Base-by-base conservation (phyloP, 768 basidiomycete genomes). In the Galerina sulciceps region DNA sequence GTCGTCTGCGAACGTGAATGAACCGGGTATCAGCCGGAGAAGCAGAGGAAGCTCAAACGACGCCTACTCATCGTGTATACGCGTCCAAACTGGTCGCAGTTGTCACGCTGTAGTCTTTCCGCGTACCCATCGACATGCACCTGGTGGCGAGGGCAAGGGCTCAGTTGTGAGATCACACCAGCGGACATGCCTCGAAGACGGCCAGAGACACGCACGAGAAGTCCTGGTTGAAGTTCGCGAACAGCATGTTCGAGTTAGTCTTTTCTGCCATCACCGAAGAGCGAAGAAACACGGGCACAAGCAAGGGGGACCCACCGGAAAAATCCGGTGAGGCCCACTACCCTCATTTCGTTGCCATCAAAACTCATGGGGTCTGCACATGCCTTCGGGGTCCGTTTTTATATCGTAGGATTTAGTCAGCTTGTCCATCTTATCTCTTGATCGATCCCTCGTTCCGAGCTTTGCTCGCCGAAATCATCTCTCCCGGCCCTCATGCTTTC, bases 221-320 rank as follows among this genome's bases (percentile, higher is more conserved):
- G 72, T 99, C 96, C 69, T 99, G 96, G 75, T 99, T 99, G 81
- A 98, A 98, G 77, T 95, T 96, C 47, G 93, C 93, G 65, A 93
- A 94, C 42, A 94, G 78, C 88, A 85, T 80, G 63, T 80, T 80
- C 45, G 73, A 67, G 65, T 79, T 78, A 23, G 75, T 74, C 53
- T 71, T 71, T 64, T 78, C 76, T 37, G 73, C 75, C 79, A 80
- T 79, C 11, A 14, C 37, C 17, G 31, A 49, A n/a, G 18, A 23
- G 40, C 10, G 37, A 18, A 20, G 35, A 10, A 40, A 51, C 3
- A 31, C 26, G 26, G 26, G 26, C 26, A 31, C 5, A 31, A 8
- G n/a, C n/a, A n/a, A n/a, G n/a, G n/a, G n/a, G n/a, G n/a, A n/a
- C n/a, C n/a, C n/a, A n/a, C n/a, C n/a, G n/a, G n/a, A n/a, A n/a